These are phyloP conservation scores for Fusarium siculi DNA, from an alignment of 2,329 filamentous ascomycete species.

Conservation along the genomic window DNA sequence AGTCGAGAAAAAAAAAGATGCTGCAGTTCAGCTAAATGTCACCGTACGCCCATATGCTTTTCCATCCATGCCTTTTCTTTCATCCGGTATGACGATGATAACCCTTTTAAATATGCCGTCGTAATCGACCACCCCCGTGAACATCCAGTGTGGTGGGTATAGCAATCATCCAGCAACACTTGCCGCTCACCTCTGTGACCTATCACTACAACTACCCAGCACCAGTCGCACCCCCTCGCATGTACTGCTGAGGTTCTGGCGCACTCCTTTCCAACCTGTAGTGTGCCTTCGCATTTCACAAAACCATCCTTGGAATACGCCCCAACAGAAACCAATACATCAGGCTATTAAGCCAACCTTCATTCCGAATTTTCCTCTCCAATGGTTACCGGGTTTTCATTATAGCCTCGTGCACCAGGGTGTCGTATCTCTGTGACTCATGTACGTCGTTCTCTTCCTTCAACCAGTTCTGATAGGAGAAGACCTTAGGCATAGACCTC, in stretches of 20 bases:
- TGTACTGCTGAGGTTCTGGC: constrained; percentile 5
- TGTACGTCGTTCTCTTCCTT: constrained; percentile 9
- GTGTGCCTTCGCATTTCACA: constrained; percentile 14
- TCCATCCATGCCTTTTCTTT: constrained; percentile 36
- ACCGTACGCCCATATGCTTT: constrained; percentile 41
- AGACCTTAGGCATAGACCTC: constrained; percentile 2
- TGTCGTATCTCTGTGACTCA: constrained; percentile 29
- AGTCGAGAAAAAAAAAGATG: constrained; percentile 35
- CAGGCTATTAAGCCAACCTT: constrained; percentile 19
- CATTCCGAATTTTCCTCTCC: constrained; percentile 2
- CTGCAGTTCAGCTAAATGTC: constrained; percentile 37
- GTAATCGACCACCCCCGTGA: constrained; percentile 1
- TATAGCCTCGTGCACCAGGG: constrained; percentile 20
- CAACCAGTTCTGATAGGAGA: not conserved
- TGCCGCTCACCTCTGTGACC: not conserved
- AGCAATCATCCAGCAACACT: not conserved
- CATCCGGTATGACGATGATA: constrained; percentile 2
- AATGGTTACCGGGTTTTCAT: constrained; percentile 11
- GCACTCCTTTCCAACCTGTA: constrained; percentile 38
- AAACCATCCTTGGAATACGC: constrained; percentile 25
- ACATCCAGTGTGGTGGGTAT: not conserved
- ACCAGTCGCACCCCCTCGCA: not conserved
- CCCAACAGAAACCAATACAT: constrained; percentile 34
- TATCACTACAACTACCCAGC: not conserved
- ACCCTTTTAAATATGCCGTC: not conserved